Percentiles rank a stretch among this genome's conserved stretches.
These are phyloP conservation scores for Podaxis sp. DNA, from an alignment of 768 basidiomycete genomes.

Conservation along the genomic window DNA sequence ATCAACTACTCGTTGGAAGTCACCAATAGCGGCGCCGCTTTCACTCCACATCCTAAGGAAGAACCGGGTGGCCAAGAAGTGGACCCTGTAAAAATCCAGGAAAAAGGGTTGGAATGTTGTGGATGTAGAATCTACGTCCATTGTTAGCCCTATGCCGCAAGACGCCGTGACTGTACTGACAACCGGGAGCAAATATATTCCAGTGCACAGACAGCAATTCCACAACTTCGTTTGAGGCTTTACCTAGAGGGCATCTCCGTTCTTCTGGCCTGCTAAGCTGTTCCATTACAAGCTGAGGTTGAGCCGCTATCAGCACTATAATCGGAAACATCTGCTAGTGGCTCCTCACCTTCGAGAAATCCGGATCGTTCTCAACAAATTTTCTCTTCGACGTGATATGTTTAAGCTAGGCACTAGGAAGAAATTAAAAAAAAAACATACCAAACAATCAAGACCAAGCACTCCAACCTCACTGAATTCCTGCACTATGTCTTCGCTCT, in stretches of 20 bases:
- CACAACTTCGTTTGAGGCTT: constrained; percentile 81
- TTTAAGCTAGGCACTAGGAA: neutral
- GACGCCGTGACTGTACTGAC: constrained; percentile 37
- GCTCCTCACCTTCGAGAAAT: constrained; percentile 65
- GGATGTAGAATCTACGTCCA: constrained; percentile 62
- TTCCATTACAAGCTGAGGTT: constrained; percentile 65
- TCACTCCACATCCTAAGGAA: constrained; percentile 94
- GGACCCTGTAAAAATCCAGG: constrained; percentile 78
- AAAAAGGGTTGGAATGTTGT: constrained; percentile 86
- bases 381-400: constrained; percentile 38
- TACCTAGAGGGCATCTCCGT: constrained; percentile 78
- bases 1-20: constrained; percentile 75
- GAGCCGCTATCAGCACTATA: constrained; percentile 1
- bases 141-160: neutral
- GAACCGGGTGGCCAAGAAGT: constrained; percentile 76
- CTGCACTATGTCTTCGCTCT: constrained; percentile 63
- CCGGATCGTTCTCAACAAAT: constrained; percentile 65
- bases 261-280: constrained; percentile 71
- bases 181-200: constrained; percentile 82
- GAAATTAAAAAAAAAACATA: constrained; percentile 25
- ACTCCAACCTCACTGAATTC: constrained; percentile 80
- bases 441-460: constrained; percentile 79
- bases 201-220: constrained; percentile 83
- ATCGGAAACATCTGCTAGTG: neutral
- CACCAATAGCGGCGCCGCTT: constrained; percentile 68